phyloP scores from a whole-genome alignment of 768 basidiomycete species.

The Tylopilus vinaceipallidus region DNA sequence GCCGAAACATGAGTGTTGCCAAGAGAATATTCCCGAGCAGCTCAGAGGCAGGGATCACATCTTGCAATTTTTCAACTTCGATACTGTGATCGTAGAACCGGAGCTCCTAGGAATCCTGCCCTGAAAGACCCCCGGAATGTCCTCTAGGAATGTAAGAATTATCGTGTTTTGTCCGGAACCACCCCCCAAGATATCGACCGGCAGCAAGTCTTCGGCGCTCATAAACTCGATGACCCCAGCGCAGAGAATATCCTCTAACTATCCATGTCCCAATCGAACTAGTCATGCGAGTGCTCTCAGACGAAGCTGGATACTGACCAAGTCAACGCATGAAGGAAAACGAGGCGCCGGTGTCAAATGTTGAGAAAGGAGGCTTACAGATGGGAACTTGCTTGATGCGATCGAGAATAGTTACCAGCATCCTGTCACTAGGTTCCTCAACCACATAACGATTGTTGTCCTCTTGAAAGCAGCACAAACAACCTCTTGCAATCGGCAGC shows the following conservation, averaged over 20 bases:
- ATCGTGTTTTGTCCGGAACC: conserved; percentile 1
- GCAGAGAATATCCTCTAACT: conserved; percentile 24
- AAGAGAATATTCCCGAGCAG: conserved; percentile 51
- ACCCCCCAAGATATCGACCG: conserved; percentile 41
- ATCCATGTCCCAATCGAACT: conserved; percentile 47
- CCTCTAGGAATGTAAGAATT: conserved; percentile 30
- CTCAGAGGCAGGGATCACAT: conserved; percentile 33
- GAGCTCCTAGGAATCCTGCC: conserved; percentile 3
- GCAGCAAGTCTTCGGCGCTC: conserved; percentile 38
- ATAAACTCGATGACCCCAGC: conserved; percentile 62
- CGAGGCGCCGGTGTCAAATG: background rate
- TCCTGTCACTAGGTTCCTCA: conserved; percentile 1
- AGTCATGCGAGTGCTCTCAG: conserved; percentile 31
- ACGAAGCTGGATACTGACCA: conserved; percentile 35
- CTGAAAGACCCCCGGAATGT: conserved; percentile 36
- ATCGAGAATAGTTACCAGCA: conserved; percentile 42
- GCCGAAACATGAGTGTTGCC: conserved; percentile 34
- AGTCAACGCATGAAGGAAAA: background rate
- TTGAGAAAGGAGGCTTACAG: conserved; percentile 44
- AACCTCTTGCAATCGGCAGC: conserved; percentile 37
- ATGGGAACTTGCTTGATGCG: conserved; percentile 41
- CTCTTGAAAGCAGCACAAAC: conserved; percentile 33
- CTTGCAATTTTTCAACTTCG: conserved; percentile 37
- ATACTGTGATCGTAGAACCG: conserved; percentile 25
- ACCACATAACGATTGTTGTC: background rate